Percentiles rank a stretch among this genome's conserved stretches.
Evolutionary conservation across 164 flowering plant genomes (phyloP).

Genomic region (Cinnamomum chago): DNA sequence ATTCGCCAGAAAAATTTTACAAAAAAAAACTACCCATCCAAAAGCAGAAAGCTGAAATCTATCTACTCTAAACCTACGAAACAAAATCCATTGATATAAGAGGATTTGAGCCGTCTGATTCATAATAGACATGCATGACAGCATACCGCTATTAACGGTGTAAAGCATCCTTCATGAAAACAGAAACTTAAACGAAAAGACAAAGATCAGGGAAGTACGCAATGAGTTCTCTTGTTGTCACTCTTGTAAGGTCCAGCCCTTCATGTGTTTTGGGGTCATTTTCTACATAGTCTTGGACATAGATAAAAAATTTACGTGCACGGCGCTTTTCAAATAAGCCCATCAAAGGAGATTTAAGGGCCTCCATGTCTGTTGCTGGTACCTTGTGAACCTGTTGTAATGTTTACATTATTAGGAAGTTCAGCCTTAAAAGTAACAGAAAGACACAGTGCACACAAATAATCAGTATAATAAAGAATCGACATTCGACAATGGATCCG

Average conservation of each 20-base stretch:
- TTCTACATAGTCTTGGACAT: slow-evolving; percentile 85
- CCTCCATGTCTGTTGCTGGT: slow-evolving; percentile 94
- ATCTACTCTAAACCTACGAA: too few relatives aligned
- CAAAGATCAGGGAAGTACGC: slow-evolving; percentile 38
- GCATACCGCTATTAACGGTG: too few relatives aligned
- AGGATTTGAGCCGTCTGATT: too few relatives aligned
- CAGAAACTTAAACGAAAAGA: background rate
- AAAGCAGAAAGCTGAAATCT: too few relatives aligned
- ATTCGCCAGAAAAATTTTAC: too few relatives aligned
- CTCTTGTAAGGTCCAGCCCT: slow-evolving; percentile 85
- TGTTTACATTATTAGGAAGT: background rate
- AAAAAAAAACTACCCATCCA: too few relatives aligned
- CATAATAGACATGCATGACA: too few relatives aligned
- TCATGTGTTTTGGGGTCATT: slow-evolving; percentile 85
- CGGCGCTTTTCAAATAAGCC: slow-evolving; percentile 97
- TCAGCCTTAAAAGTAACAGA: background rate
- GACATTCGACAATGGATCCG: background rate
- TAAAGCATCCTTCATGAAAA: too few relatives aligned
- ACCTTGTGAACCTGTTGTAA: slow-evolving; percentile 80
- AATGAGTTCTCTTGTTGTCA: slow-evolving; percentile 81
- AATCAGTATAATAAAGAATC: slow-evolving; percentile 1
- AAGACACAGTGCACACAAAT: background rate
- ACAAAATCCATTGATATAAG: too few relatives aligned
- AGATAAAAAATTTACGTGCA: slow-evolving; percentile 88
- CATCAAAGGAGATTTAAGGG: slow-evolving; percentile 89